These are phyloP conservation scores for Kwoniella heveanensis DNA, from an alignment of 768 basidiomycete species.

Conservation along the genomic window DNA sequence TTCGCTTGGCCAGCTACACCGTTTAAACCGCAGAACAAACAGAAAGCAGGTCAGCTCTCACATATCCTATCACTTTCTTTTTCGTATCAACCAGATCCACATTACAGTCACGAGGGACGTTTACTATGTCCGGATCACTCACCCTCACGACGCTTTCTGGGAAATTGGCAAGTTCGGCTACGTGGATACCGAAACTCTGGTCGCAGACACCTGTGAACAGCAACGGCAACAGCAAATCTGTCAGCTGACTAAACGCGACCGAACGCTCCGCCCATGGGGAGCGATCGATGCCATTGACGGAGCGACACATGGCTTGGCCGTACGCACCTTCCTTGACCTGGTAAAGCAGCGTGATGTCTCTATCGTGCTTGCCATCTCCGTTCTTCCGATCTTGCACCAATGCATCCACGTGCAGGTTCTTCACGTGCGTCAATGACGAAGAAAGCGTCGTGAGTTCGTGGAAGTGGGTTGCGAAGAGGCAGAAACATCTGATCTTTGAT, in stretches of 20 bases:
- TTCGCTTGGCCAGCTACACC: constrained; percentile 77
- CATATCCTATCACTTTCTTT: too few species aligned
- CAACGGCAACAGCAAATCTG: neutral
- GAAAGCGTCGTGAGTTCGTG: constrained; percentile 93
- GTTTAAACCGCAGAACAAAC: neutral
- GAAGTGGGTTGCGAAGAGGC: constrained; percentile 96
- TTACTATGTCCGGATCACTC: too few species aligned
- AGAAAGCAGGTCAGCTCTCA: neutral
- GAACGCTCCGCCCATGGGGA: too few species aligned
- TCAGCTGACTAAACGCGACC: too few species aligned
- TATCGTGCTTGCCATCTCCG: constrained; percentile 58
- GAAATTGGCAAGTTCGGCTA: constrained; percentile 95
- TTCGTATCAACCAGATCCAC: too few species aligned
- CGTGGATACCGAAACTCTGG: constrained; percentile 98
- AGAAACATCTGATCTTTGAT: constrained; percentile 86
- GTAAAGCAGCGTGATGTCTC: constrained; percentile 80
- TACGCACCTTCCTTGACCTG: constrained; percentile 73
- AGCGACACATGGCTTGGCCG: too few species aligned
- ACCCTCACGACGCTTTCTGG: constrained; percentile 91
- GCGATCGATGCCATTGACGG: neutral
- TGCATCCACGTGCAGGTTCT: constrained; percentile 93
- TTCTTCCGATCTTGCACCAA: constrained; percentile 66
- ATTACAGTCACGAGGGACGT: too few species aligned
- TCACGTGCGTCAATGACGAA: constrained; percentile 80
- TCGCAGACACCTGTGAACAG: constrained; percentile 73